phyloP scores from a whole-genome alignment of 768 basidiomycete species.

The Amanita thiersii region DNA sequence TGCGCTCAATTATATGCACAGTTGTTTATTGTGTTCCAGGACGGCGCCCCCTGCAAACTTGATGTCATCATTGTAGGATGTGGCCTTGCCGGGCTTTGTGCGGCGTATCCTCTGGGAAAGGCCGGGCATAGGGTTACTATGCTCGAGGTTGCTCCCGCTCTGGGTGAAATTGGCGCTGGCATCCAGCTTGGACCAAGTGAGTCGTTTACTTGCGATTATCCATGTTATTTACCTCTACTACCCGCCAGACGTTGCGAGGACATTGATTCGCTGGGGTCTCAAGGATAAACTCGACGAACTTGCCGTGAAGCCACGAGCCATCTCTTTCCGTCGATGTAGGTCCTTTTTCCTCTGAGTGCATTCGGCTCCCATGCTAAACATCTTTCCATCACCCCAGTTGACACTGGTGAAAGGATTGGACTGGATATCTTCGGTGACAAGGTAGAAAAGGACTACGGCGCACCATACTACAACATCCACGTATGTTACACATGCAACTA shows the following conservation, averaged over 20 bases:
- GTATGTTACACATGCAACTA: slow-evolving; percentile 14
- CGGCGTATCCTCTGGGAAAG: slow-evolving; percentile 34
- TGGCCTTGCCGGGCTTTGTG: slow-evolving; percentile 40
- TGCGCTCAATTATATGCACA: no score
- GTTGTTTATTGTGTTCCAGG: no score
- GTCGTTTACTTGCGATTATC: slow-evolving; percentile 19
- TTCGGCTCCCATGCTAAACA: neutral
- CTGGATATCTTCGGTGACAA: slow-evolving; percentile 19
- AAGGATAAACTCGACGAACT: slow-evolving; percentile 27
- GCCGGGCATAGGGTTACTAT: slow-evolving; percentile 42
- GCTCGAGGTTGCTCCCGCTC: slow-evolving; percentile 28
- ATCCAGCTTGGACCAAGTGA: slow-evolving; percentile 32
- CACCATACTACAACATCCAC: slow-evolving; percentile 27
- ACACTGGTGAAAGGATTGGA: slow-evolving; percentile 21
- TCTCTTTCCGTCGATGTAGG: slow-evolving; percentile 35
- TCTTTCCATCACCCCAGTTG: slow-evolving; percentile 14
- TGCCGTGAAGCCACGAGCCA: slow-evolving; percentile 28
- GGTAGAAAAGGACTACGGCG: slow-evolving; percentile 20
- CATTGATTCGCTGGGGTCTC: slow-evolving; percentile 45
- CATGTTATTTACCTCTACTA: neutral
- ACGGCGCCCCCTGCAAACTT: slow-evolving; percentile 7
- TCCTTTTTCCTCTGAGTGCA: neutral
- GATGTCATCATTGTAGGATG: slow-evolving; percentile 38
- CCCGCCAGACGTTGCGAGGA: slow-evolving; percentile 21
- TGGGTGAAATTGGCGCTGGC: slow-evolving; percentile 42